A percentile compares a stretch with the other conserved stretches of the same genome.
These are phyloP conservation scores for Ustilago shanxiensis DNA, from an alignment of 1,284 basidiomycete genomes.

Conservation along the genomic window DNA sequence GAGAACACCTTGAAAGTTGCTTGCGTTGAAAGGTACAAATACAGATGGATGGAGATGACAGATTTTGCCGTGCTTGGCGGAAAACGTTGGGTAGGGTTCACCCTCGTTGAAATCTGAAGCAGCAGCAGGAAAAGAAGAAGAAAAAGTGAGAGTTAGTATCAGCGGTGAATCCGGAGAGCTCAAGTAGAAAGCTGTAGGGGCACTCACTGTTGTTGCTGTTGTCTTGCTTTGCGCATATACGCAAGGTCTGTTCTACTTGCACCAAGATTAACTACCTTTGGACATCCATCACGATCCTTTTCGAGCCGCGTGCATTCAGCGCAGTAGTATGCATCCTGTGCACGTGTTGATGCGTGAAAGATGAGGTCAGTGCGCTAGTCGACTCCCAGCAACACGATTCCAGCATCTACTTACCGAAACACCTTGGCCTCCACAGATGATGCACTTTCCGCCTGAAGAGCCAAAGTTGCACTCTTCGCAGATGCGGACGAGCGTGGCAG, in stretches of 20 bases:
- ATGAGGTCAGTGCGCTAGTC: not conserved
- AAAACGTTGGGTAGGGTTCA: not conserved
- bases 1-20: not conserved
- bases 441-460: constrained; percentile 94
- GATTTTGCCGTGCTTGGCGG: not conserved
- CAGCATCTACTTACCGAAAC: constrained; percentile 57
- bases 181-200: too few species aligned
- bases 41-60: constrained; percentile 15
- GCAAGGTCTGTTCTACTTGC: constrained; percentile 70
- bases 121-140: not conserved
- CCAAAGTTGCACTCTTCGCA: constrained; percentile 99
- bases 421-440: constrained; percentile 79
- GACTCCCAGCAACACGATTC: not conserved
- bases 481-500: constrained; percentile 95
- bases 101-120: constrained; percentile 37
- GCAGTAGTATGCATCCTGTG: constrained; percentile 69
- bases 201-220: constrained; percentile 55
- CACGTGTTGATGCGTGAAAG: not conserved
- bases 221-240: constrained; percentile 60
- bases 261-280: constrained; percentile 96
- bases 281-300: constrained; percentile 97
- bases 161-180: not conserved
- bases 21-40: constrained; percentile 26
- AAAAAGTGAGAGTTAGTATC: not conserved
- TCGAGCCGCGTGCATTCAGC: constrained; percentile 87